Percentiles rank a stretch among this genome's conserved stretches.
phyloP scores from a whole-genome alignment of 768 basidiomycete genomes.

The Clavulina sp. region DNA sequence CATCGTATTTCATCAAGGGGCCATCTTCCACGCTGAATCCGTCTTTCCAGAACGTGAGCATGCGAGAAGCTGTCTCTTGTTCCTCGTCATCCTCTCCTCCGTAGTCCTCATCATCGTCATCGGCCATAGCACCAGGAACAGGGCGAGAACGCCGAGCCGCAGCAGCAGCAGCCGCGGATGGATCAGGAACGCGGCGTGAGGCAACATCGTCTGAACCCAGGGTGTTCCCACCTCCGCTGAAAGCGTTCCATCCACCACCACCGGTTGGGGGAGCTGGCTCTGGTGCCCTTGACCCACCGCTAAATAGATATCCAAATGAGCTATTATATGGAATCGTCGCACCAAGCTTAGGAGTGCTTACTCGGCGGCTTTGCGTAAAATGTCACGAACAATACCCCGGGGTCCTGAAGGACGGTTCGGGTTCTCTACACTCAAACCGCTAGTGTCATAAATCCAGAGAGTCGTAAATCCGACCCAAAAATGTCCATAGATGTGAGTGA shows the following conservation, averaged over 20 bases:
- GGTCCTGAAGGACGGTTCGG: conserved; percentile 44
- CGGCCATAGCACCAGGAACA: conserved; percentile 4
- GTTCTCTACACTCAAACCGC: conserved; percentile 79
- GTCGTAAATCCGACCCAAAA: not conserved
- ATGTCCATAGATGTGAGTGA: not conserved
- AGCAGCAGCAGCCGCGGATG: conserved; percentile 25
- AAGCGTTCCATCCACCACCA: conserved; percentile 21
- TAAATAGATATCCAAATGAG: not conserved
- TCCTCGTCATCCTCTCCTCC: conserved; percentile 18
- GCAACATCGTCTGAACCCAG: conserved; percentile 85
- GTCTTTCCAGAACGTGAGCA: conserved; percentile 81
- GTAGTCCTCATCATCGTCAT: conserved; percentile 18
- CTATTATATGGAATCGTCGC: not conserved
- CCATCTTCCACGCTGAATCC: conserved; percentile 89
- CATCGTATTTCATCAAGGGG: conserved; percentile 64
- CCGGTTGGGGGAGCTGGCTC: conserved; percentile 3
- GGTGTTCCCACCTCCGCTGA: conserved; percentile 60
- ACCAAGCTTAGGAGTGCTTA: conserved; percentile 23
- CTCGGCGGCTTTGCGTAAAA: conserved; percentile 70
- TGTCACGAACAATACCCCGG: conserved; percentile 44
- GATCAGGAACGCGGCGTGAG: conserved; percentile 60
- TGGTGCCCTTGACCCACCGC: not conserved
- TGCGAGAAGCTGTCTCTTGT: conserved; percentile 45
- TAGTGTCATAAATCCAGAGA: conserved; percentile 19
- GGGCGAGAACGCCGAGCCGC: no score